A percentile compares a stretch with the other conserved stretches of the same genome.
These are phyloP conservation scores for Aspergillus fumigatus DNA, from an alignment of 2,329 filamentous ascomycete genomes.

Conservation along the genomic window DNA sequence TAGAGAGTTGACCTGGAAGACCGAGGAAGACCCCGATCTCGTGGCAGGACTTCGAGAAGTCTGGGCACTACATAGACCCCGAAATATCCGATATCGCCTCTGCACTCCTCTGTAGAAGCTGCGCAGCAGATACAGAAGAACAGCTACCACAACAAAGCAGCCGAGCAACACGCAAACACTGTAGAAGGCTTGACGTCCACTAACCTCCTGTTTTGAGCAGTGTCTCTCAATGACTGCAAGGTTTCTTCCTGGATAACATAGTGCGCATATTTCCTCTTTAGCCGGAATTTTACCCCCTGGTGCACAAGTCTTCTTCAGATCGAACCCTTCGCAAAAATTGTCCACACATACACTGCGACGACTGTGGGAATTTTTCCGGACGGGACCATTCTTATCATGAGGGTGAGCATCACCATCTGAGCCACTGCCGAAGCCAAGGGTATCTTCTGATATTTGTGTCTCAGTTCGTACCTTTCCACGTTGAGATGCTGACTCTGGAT, in stretches of 20 bases:
- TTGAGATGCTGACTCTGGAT: not conserved
- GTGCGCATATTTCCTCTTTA: conserved; percentile 9
- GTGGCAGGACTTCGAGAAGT: not conserved
- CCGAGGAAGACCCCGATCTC: not conserved
- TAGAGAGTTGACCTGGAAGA: not conserved
- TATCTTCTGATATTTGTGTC: not conserved
- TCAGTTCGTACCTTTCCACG: not conserved
- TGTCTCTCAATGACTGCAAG: conserved; percentile 6
- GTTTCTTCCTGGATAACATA: conserved; percentile 13
- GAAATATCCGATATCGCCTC: conserved; percentile 1
- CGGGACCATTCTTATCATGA: not conserved
- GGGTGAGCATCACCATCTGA: not conserved
- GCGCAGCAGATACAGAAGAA: conserved; percentile 9
- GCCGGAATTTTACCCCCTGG: not conserved
- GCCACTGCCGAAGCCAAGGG: not conserved
- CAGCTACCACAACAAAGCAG: conserved; percentile 3
- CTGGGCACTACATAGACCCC: conserved; percentile 1
- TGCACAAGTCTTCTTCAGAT: conserved; percentile 7
- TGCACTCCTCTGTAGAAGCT: not conserved
- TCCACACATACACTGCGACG: conserved; percentile 7
- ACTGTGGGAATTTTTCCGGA: conserved; percentile 1
- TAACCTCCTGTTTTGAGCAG: conserved; percentile 10
- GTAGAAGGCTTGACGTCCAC: conserved; percentile 12
- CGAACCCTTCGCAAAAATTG: conserved; percentile 6
- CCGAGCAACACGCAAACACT: conserved; percentile 10